Base-by-base conservation (phyloP, 2,329 filamentous ascomycete genomes). In the Fusarium camptoceras region DNA sequence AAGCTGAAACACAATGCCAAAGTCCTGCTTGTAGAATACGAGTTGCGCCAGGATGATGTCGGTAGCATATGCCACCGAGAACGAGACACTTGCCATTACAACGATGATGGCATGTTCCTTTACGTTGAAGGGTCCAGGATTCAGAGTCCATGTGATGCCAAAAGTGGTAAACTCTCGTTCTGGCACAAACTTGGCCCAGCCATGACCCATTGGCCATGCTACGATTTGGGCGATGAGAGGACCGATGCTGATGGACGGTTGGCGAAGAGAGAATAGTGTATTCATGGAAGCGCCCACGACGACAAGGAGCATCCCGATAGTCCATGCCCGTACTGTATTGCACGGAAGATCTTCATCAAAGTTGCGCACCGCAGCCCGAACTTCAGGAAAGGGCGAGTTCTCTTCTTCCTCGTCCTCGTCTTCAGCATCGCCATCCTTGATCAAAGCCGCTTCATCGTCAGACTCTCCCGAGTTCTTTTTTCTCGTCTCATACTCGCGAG, bases 31-130 rank as follows among this genome's bases (percentile, higher is more conserved):
- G 76, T 94, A 94, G 73, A 93, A 93, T 18, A 90, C 85, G 20
- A 88, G 81, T 78, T 93, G 91, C 0, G 91, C 91, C 4, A 93
- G 82, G 46, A 94, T 86, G 30, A 93, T 90, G 70, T 94, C 91
- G 2, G 91, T 93, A 1, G 91, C 90, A 72, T 94, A 94, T 6
- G 91, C 89, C 8, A 86, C 88, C 51, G 82, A 89, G 69, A 92
- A 92, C 8, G 90, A 89, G 8, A 92, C 89, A 75, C 91, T 88
- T 18, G 92, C 90, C 88, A 91, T 91, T 70, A 91, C 87, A 20
- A 89, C 87, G 59, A 92, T 91, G 64, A 92, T 85, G 43, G 88
- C 81, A 75, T 92, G 90, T 75, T 92, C 90, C 77, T 92, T 92
- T 76, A 90, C 84, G 73, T 91, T 92, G 79, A 92, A 92, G 2